phyloP scores from a whole-genome alignment of 2,329 filamentous ascomycete genomes.

The Dothistroma septosporum region DNA sequence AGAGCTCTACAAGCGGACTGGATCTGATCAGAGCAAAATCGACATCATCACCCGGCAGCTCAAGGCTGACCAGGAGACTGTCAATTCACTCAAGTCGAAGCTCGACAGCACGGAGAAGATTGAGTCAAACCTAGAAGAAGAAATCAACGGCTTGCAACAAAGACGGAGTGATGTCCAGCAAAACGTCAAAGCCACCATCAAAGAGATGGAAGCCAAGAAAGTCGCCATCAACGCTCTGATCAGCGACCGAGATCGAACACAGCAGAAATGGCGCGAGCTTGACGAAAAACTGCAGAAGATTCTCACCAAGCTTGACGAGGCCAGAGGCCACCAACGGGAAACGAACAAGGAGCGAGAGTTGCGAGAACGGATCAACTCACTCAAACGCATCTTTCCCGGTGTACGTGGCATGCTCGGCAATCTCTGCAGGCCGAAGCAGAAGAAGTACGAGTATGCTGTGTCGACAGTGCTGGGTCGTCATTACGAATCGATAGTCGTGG shows the following conservation, averaged over 20 bases:
- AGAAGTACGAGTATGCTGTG: slow-evolving; percentile 91
- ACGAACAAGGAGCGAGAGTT: slow-evolving; percentile 74
- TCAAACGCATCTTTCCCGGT: slow-evolving; percentile 88
- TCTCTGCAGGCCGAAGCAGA: slow-evolving; percentile 92
- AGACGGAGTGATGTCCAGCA: slow-evolving; percentile 61
- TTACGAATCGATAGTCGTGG: slow-evolving; percentile 91
- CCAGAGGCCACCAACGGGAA: slow-evolving; percentile 78
- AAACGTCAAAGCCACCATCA: slow-evolving; percentile 59
- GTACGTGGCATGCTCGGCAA: slow-evolving; percentile 88
- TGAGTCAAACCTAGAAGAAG: slow-evolving; percentile 67
- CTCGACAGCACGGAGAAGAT: slow-evolving; percentile 73
- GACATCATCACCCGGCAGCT: slow-evolving; percentile 83
- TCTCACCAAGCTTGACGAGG: slow-evolving; percentile 74
- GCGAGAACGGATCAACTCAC: slow-evolving; percentile 76
- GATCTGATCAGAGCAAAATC: slow-evolving; percentile 74
- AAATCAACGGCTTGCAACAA: slow-evolving; percentile 65
- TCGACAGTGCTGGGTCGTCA: slow-evolving; percentile 87
- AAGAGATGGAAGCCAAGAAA: slow-evolving; percentile 82
- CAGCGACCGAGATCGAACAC: slow-evolving; percentile 75
- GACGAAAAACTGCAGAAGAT: slow-evolving; percentile 88
- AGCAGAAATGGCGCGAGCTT: slow-evolving; percentile 78
- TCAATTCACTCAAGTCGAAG: slow-evolving; percentile 83
- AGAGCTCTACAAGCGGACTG: slow-evolving; percentile 78
- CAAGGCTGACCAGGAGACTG: slow-evolving; percentile 86
- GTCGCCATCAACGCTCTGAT: slow-evolving; percentile 82